Evolutionary conservation across 2,329 filamentous ascomycete genomes (phyloP), one percentile per base, ranked within the genome.

Genomic region (Thelonectria discophora): DNA sequence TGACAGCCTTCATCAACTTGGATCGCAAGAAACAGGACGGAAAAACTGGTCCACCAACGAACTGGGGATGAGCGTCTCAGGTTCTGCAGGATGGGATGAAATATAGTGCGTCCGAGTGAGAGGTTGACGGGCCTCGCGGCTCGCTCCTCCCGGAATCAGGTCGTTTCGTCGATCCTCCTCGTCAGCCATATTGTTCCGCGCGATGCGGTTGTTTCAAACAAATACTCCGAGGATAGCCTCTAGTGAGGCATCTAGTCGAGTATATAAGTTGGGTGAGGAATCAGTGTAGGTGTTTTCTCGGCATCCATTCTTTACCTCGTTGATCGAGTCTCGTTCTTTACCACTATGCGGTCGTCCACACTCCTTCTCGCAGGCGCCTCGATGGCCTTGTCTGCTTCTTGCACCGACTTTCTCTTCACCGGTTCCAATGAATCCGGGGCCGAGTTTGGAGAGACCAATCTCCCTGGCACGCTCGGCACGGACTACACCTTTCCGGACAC

Each of bases 401-500:
- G 21, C 46, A 53, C 57, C 53, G 63, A 67, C 55, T 72, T 72
- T 43, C 32, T 72, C 15, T 72, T 70, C 47, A 70, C 68, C 12
- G 71, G 71, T 30, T 57, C 65, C 64, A 82, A 82, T 70, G 73
- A 81, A 69, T 74, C 78, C 18, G 86, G 86, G 40, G 87, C 86
- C 49, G 89, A 91, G 72, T 91, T 91, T 58, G 88, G 88, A 20
- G 76, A 84, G 61, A 76, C 70, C 17, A 81, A 76, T 39, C 80
- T 86, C 39, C 88, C 89, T 0, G 88, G 88, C 17, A 72, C 73
- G 0, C 83, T 84, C 70, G 83, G 82, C 64, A 88, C 75, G 11
- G 83, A 91, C 66, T 91, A 85, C 74, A 87, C 77, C 63, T 91
- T 87, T 80, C 87, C 88, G 2, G 80, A 85, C 48, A 74, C 81